A percentile compares a stretch with the other conserved stretches of the same genome.
Evolutionary conservation across 805 yeast genomes (phyloP).

Genomic region (Candida palmyrensis): DNA sequence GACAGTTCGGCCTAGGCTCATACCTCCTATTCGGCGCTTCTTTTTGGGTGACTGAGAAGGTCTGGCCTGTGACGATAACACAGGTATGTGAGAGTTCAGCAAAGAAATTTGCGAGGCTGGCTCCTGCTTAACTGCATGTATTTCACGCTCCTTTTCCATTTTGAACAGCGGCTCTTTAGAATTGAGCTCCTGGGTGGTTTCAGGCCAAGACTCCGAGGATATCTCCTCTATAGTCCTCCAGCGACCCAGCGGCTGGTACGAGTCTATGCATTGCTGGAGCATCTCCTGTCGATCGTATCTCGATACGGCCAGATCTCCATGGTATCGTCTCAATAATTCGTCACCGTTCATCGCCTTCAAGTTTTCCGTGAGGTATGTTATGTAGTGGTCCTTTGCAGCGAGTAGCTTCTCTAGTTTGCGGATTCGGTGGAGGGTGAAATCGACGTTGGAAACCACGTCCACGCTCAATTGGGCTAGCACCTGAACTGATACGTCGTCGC

Average conservation of each 20-base stretch:
- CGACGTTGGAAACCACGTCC: conserved; percentile 18
- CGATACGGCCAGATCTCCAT: conserved; percentile 7
- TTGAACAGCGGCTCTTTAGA: too few relatives aligned
- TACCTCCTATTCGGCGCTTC: conserved; percentile 1
- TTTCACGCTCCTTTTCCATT: not conserved
- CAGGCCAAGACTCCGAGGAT: too few relatives aligned
- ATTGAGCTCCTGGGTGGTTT: too few relatives aligned
- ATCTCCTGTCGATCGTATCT: conserved; percentile 8
- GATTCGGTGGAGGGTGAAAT: conserved; percentile 13
- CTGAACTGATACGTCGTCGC: conserved; percentile 2
- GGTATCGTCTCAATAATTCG: conserved; percentile 26
- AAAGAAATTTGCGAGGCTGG: not conserved
- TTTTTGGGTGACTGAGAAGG: conserved; percentile 6
- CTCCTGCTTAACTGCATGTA: not conserved
- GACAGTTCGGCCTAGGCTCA: conserved; percentile 3
- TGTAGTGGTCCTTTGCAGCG: conserved; percentile 25
- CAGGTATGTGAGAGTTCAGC: too few relatives aligned
- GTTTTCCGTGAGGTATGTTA: conserved; percentile 27
- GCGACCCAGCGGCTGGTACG: too few relatives aligned
- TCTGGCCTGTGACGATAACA: too few relatives aligned
- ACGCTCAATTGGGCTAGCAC: conserved; percentile 16
- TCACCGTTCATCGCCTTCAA: conserved; percentile 29
- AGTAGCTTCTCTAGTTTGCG: conserved; percentile 16
- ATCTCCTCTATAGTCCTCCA: too few relatives aligned
- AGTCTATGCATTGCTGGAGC: too few relatives aligned